Conservation (phyloP, 2,329 filamentous ascomycete genomes). For the Phialophora macrospora region DNA sequence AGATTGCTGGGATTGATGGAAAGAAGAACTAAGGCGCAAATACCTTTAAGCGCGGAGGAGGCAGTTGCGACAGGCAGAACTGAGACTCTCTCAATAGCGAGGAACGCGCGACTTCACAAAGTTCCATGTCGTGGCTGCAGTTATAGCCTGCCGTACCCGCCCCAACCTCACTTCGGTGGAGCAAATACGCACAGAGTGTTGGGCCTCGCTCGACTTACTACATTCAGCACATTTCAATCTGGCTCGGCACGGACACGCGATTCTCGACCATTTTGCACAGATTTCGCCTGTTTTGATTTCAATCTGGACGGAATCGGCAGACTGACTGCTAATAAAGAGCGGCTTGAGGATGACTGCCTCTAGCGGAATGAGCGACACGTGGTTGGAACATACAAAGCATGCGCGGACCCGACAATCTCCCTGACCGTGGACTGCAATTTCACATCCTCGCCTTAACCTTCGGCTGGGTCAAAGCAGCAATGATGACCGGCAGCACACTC, state of each 20-base stretch:
- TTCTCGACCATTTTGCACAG: background rate
- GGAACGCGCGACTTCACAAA: background rate
- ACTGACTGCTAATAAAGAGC: background rate
- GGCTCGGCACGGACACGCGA: background rate
- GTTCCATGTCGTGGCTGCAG: background rate
- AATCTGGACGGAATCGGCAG: background rate
- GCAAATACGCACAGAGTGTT: background rate
- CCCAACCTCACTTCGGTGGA: background rate
- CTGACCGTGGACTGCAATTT: background rate
- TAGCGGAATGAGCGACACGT: background rate
- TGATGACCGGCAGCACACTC: conserved; percentile 72
- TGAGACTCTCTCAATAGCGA: background rate
- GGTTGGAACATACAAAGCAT: background rate
- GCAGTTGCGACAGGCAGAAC: background rate
- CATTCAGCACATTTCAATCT: conserved; percentile 1
- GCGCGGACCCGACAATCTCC: background rate
- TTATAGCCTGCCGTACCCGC: background rate
- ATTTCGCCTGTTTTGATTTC: background rate
- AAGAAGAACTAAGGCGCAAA: background rate
- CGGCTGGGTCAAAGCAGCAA: conserved; percentile 55
- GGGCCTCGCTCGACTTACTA: no score
- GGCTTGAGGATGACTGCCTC: background rate
- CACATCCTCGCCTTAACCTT: conserved; percentile 37
- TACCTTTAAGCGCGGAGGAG: background rate
- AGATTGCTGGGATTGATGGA: no score